Evolutionary conservation across 2,329 filamentous ascomycete species (phyloP), one percentile per base, ranked within the genome.

Genomic region (Davidsoniella virescens): DNA sequence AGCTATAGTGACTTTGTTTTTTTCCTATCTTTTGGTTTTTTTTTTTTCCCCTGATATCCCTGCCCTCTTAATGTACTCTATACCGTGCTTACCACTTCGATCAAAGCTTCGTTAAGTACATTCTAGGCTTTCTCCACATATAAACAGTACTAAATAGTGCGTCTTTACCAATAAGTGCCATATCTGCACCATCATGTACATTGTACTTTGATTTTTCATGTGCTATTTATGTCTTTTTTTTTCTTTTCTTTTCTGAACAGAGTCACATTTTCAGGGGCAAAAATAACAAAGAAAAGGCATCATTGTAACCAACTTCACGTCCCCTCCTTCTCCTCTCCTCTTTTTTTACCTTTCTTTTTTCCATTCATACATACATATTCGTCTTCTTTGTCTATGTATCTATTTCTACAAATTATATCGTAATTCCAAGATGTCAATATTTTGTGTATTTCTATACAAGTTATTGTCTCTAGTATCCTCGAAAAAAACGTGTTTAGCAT

Each of bases 201-300:
- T 20, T 20, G 18, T 20, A 20, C 18, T 20, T 20, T 20, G 18
- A 20, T 20, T 20, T 20, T 20, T 20, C 14, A 39, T 14, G 17
- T 6, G n/a, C 14, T 14, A 16, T 42, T 10, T 23, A 4, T 42
- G 17, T 23, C 9, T 20, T 42, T 5, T 42, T 42, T 42, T 8
- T 20, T 42, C 18, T 16, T 17, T 18, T 7, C 36, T 17, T 8
- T 33, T 33, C 8, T 18, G 3, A 14, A 17, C 23, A n/a, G 40
- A 23, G 47, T 49, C 9, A 39, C 38, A 44, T 49, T 49, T 49
- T 49, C 47, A 49, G 47, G 47, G 47, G 47, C 23, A 44, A 25
- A 26, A 49, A 29, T 16, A 29, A 16, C 18, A 49, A 44, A 17
- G 18, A 47, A 14, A 47, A 37, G 29, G 16, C 44, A 47, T 37